phyloP scores from a whole-genome alignment of 305 asterid species.

The Coffea humblotiana region DNA sequence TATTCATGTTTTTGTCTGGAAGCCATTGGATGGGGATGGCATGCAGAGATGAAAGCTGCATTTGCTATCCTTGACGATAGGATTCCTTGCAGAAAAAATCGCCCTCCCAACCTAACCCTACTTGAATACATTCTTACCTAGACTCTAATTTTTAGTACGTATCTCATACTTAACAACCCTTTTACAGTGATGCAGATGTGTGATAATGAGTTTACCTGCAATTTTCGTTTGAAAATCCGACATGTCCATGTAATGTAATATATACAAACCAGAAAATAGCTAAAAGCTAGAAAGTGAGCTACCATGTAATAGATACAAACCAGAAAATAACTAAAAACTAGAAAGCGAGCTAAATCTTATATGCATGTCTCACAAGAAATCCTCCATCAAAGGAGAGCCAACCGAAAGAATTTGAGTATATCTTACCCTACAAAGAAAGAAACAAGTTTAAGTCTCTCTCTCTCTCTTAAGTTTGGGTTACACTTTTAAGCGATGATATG shows the following conservation, averaged over 20 bases:
- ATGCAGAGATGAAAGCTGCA: slow-evolving; percentile 64
- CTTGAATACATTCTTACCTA: neutral
- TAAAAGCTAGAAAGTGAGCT: too few relatives aligned
- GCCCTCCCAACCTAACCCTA: neutral
- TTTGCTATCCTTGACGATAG: slow-evolving; percentile 34
- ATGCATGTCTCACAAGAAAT: neutral
- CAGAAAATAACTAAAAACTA: too few relatives aligned
- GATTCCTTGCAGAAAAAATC: slow-evolving; percentile 13
- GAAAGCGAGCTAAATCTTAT: neutral
- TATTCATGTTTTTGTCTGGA: slow-evolving; percentile 50
- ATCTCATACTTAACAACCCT: neutral
- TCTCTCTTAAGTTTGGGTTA: neutral
- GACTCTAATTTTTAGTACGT: neutral
- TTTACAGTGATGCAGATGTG: too few relatives aligned
- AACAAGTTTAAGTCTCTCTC: neutral
- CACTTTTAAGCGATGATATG: too few relatives aligned
- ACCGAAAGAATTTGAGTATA: neutral
- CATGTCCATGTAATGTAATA: too few relatives aligned
- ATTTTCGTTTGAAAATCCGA: too few relatives aligned
- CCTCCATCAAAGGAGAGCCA: neutral
- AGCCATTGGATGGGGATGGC: slow-evolving; percentile 66
- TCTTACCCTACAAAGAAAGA: neutral
- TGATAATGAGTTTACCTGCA: too few relatives aligned
- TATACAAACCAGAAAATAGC: too few relatives aligned
- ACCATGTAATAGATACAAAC: too few relatives aligned